Conservation (phyloP, 75 land plant species). For the Sequoia sempervirens region DNA sequence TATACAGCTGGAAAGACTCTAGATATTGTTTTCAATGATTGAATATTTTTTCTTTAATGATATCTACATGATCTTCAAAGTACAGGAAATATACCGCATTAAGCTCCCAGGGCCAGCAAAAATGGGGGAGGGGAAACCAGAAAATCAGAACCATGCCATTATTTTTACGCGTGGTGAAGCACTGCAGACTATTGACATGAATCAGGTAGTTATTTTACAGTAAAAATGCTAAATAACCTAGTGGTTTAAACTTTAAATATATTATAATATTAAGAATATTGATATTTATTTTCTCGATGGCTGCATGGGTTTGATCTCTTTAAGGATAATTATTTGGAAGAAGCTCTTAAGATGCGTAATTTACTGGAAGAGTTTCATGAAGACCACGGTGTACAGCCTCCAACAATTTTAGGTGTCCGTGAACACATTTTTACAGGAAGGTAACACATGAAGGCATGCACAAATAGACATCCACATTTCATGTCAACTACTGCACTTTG, state of each 20-base stretch:
- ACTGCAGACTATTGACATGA: conserved; percentile 97
- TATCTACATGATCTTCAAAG: not conserved
- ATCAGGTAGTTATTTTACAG: conserved; percentile 56
- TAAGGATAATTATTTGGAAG: conserved; percentile 95
- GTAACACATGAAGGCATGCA: conserved; percentile 9
- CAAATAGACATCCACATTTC: not conserved
- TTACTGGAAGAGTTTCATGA: conserved; percentile 91
- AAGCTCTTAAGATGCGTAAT: conserved; percentile 97
- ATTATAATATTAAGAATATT: not conserved
- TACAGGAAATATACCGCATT: conserved; percentile 92
- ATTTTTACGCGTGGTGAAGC: conserved; percentile 96
- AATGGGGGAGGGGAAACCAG: conserved; percentile 97
- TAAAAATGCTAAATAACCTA: not conserved
- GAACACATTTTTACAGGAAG: conserved; percentile 99
- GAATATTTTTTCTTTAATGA: not conserved
- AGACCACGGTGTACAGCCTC: conserved; percentile 79
- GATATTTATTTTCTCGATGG: not conserved
- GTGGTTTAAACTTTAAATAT: not conserved
- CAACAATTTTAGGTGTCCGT: conserved; percentile 92
- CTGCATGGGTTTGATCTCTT: not conserved
- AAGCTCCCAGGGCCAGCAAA: conserved; percentile 85
- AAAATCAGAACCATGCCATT: conserved; percentile 99
- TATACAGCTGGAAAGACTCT: not conserved
- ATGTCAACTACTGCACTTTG: not conserved
- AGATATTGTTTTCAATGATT: not conserved